phyloP scores from a whole-genome alignment of 225 moss, liverwort and hornwort species.

The Asterella californica region DNA sequence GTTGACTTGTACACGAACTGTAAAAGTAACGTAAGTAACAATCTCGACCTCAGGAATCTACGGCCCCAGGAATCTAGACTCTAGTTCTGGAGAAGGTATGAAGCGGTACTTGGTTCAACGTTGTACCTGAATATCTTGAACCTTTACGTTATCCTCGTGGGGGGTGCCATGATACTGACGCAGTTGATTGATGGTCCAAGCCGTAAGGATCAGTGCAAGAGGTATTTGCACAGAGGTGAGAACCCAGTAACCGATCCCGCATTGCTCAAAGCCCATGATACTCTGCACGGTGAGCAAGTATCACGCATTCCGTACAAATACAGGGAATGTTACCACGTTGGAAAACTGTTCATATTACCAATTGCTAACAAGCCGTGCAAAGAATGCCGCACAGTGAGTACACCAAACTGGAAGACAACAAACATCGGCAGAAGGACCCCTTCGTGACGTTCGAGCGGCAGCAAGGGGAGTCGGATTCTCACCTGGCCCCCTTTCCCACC shows the following conservation, averaged over 20 bases:
- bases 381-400: neutral
- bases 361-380: too few relatives aligned
- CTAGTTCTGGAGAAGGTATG: neutral
- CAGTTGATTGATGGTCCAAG: conserved; percentile 27
- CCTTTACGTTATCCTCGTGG: neutral
- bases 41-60: too few relatives aligned
- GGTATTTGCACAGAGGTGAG: conserved; percentile 60
- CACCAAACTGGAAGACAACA: neutral
- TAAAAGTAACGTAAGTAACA: too few relatives aligned
- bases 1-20: too few relatives aligned
- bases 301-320: neutral
- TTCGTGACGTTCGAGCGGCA: neutral
- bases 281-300: conserved; percentile 44
- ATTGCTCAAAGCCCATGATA: conserved; percentile 52
- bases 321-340: too few relatives aligned
- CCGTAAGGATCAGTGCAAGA: conserved; percentile 51
- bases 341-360: too few relatives aligned
- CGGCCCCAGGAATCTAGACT: too few relatives aligned
- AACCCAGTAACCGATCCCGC: conserved; percentile 59
- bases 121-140: neutral
- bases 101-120: neutral
- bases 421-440: too few relatives aligned
- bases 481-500: conserved; percentile 61
- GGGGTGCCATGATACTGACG: neutral
- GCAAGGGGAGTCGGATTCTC: conserved; percentile 5